These are phyloP conservation scores for Ceratobasidium sp. DNA, from an alignment of 1,284 basidiomycete genomes.

Conservation along the genomic window DNA sequence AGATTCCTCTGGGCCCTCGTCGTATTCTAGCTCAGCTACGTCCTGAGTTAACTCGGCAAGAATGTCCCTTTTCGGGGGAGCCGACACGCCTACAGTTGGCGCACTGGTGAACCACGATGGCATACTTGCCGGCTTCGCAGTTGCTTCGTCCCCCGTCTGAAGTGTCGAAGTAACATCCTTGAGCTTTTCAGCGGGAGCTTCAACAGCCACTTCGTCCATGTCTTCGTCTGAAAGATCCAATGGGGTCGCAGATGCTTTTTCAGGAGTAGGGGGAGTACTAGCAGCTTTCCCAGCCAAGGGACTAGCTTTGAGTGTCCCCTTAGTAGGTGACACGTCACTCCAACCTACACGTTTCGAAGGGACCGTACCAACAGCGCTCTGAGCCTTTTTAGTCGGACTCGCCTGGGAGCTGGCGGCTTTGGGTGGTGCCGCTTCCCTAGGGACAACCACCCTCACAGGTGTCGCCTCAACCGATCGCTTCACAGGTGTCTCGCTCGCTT, in stretches of 20 bases:
- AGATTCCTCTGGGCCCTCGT: not conserved
- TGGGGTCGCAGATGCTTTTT: too few species aligned
- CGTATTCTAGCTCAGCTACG: not conserved
- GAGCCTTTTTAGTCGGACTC: not conserved
- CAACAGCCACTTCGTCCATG: slow-evolving; percentile 55
- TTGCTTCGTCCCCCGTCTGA: slow-evolving; percentile 1
- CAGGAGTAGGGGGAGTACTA: not conserved
- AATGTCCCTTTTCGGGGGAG: slow-evolving; percentile 14
- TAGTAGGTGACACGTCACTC: not conserved
- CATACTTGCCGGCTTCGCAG: not conserved
- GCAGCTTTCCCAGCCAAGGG: not conserved
- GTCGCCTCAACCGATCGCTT: not conserved
- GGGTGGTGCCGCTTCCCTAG: not conserved
- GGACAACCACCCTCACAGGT: not conserved
- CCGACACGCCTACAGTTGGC: slow-evolving; percentile 20
- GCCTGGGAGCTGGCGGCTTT: not conserved
- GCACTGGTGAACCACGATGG: slow-evolving; percentile 36
- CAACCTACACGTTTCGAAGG: slow-evolving; percentile 10
- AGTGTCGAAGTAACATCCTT: not conserved
- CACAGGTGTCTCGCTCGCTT: not conserved
- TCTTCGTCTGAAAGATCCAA: slow-evolving; percentile 47
- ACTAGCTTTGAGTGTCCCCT: not conserved
- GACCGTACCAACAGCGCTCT: not conserved
- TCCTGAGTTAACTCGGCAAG: slow-evolving; percentile 12
- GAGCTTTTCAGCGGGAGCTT: slow-evolving; percentile 8